These are phyloP conservation scores for Phoma herbarum DNA, from an alignment of 2,329 filamentous ascomycete genomes.

Conservation along the genomic window DNA sequence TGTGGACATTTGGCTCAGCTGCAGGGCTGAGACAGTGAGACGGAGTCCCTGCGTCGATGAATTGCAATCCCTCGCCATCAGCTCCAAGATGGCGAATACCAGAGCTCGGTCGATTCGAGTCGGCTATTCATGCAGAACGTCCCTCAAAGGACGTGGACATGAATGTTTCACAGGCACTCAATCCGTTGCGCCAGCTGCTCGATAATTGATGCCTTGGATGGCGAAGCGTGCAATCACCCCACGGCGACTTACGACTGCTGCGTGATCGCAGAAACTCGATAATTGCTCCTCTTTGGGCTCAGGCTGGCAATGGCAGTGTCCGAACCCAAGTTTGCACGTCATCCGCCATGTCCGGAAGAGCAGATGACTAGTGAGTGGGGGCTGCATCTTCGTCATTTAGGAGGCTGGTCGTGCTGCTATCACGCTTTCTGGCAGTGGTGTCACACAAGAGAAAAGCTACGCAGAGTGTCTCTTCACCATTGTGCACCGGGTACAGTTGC, in stretches of 20 bases:
- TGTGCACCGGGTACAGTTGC: slow-evolving; percentile 1
- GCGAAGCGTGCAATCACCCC: slow-evolving; percentile 15
- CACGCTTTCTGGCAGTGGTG: slow-evolving; percentile 29
- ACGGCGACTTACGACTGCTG: slow-evolving; percentile 11
- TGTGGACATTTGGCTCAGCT: slow-evolving; percentile 27
- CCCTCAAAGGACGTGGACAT: slow-evolving; percentile 11
- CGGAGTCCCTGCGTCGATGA: slow-evolving; percentile 32
- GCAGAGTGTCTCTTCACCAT: neutral
- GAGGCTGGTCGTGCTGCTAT: slow-evolving; percentile 29
- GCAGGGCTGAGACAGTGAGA: slow-evolving; percentile 45
- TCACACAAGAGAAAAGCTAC: slow-evolving; percentile 16
- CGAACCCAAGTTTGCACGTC: slow-evolving; percentile 43
- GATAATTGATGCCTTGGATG: slow-evolving; percentile 2
- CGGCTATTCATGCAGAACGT: slow-evolving; percentile 23
- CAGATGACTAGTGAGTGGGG: slow-evolving; percentile 43
- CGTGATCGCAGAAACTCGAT: slow-evolving; percentile 47
- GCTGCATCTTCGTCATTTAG: slow-evolving; percentile 34
- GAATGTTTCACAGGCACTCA: slow-evolving; percentile 16
- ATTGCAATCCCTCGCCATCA: slow-evolving; percentile 28
- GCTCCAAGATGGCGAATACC: slow-evolving; percentile 28
- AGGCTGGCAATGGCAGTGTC: slow-evolving; percentile 34
- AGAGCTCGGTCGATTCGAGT: slow-evolving; percentile 21
- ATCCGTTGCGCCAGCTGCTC: slow-evolving; percentile 15
- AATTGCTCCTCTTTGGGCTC: slow-evolving; percentile 26
- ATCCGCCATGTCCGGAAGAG: slow-evolving; percentile 43